A percentile compares a stretch with the other conserved stretches of the same genome.
Conservation (phyloP, 768 basidiomycete genomes). For the Calocera cornea region DNA sequence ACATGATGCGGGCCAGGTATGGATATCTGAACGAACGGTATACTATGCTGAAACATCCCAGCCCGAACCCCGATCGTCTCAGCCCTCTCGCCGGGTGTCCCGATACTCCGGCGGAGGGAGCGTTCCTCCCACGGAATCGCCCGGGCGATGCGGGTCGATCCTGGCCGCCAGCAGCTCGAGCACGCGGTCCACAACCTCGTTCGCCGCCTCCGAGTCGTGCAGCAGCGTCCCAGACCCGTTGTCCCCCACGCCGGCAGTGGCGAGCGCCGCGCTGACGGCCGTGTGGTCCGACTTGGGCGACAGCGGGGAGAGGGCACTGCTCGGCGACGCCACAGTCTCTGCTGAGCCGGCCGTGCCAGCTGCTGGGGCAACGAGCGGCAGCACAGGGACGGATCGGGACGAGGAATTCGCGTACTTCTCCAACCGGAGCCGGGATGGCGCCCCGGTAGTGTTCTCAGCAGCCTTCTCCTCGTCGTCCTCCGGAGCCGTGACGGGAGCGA, state of each 20-base stretch:
- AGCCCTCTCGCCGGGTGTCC: neutral
- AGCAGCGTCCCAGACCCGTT: neutral
- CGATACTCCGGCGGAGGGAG: neutral
- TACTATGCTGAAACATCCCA: no score
- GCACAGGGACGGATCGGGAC: no score
- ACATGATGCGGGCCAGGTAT: no score
- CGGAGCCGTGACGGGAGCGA: neutral
- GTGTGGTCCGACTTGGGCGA: neutral
- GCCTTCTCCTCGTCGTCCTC: no score
- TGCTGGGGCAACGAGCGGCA: no score
- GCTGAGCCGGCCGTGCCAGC: no score
- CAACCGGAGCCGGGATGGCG: no score
- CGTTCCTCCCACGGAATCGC: neutral
- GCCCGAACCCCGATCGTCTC: no score
- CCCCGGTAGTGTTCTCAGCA: no score
- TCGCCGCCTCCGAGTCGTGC: neutral
- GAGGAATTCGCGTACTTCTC: no score
- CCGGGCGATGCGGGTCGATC: neutral
- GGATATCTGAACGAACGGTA: no score
- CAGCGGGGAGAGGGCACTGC: neutral
- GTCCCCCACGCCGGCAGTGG: neutral
- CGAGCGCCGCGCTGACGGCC: neutral
- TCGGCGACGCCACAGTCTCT: neutral
- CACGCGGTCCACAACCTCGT: neutral
- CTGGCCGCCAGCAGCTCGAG: neutral